Evolutionary conservation across 192 early-diverging fungal genomes (phyloP).

Genomic region (Coemansia sp.): DNA sequence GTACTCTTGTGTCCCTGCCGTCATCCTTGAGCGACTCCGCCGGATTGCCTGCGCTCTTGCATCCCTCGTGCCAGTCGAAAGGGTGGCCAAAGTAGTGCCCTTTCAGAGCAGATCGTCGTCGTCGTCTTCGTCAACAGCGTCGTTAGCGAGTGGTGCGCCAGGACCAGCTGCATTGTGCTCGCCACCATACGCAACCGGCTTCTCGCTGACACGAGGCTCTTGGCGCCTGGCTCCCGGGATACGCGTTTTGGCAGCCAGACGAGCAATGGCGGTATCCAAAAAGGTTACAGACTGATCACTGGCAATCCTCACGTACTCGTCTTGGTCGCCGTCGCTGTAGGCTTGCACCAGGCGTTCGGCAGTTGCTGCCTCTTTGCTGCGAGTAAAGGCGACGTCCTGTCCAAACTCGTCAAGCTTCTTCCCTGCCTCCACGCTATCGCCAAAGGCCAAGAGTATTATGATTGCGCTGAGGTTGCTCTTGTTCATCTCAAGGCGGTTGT

Average conservation of each 20-base stretch:
- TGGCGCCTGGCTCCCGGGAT: constrained; percentile 28
- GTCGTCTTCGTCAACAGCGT: constrained; percentile 12
- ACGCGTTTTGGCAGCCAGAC: constrained; percentile 27
- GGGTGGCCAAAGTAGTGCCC: background rate
- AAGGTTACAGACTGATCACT: constrained; percentile 23
- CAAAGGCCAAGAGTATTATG: constrained; percentile 42
- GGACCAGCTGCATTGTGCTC: background rate
- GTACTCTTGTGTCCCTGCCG: background rate
- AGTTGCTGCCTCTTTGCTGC: constrained; percentile 30
- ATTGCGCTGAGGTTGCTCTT: constrained; percentile 35
- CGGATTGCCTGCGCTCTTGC: background rate
- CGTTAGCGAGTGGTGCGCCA: background rate
- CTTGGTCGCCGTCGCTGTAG: constrained; percentile 39
- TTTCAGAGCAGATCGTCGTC: constrained; percentile 35
- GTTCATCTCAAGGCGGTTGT: constrained; percentile 29
- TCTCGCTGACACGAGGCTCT: background rate
- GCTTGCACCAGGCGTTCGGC: constrained; percentile 44
- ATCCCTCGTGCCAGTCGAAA: background rate
- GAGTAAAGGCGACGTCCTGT: constrained; percentile 23
- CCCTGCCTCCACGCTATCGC: constrained; percentile 38
- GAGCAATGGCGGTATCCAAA: constrained; percentile 33
- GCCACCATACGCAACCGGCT: background rate
- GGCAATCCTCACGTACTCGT: constrained; percentile 19
- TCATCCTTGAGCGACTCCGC: background rate
- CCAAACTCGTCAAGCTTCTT: constrained; percentile 47